Evolutionary conservation across 208 protist species (phyloP), one percentile per base, ranked within the genome.

Genomic region (Vickermania spadyakhi): DNA sequence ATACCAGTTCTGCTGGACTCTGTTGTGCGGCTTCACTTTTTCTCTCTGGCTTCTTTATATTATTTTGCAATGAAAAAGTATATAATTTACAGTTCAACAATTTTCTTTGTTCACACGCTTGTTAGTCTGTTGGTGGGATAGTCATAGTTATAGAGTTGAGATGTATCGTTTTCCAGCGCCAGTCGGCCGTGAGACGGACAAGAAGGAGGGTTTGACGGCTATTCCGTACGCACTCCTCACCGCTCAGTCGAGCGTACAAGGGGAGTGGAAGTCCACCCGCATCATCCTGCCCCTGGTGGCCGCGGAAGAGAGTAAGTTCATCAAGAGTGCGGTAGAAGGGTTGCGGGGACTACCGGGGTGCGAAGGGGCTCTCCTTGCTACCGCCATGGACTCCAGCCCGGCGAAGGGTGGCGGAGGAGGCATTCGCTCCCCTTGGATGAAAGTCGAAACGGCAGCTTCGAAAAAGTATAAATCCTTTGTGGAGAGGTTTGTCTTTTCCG

Each of bases 261-360:
- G 7, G 11, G 18, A 31, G 2, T 2, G 13, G 28, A 29, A 50
- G 22, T 2, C 30, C 21, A 81, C 73, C 60, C 71, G 66, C 28
- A 55, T 86, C 51, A 83, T 87, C 13, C 50, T 84, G n/a, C 80
- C 80, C 13, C 67, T 81, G 56, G 62, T 67, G 41, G 70, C 66
- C 1, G 76, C 70, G 26, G 62, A 67, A 41, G 62, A 79, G 45
- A 77, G 70, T 26, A 60, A 62, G 29, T 81, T 81, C 28, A 49
- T 87, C 23, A 60, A 53, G 11, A 81, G 78, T 62, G 74, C 57
- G 23, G 53, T 87, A 22, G 67, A 83, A 30, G 73, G 80, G 0
- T 58, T 83, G 1, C 62, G 76, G 31, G 70, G 68, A 56, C 62
- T 84, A 42, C 80, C 80, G 3, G 80, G 80, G 1, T 82, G 66